Evolutionary conservation across 768 basidiomycete species (phyloP).

Genomic region (Pisolithus orientalis): DNA sequence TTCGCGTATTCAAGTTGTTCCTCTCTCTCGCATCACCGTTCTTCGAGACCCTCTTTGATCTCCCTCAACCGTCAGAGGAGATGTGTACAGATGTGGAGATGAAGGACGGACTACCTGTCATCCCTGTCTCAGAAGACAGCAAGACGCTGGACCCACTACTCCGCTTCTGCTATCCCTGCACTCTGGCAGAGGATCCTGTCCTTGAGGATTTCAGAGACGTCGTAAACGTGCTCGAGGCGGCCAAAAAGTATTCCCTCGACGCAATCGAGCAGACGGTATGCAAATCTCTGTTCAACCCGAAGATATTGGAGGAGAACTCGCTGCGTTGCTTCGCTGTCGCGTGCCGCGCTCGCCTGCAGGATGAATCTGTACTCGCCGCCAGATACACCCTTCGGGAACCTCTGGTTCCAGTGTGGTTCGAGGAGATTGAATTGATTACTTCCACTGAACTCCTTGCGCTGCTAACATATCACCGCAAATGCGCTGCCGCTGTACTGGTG

Average conservation of each 20-base stretch:
- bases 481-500: slow-evolving; percentile 7
- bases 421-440: slow-evolving; percentile 23
- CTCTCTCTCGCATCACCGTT: slow-evolving; percentile 29
- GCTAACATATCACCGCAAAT: slow-evolving; percentile 15
- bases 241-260: slow-evolving; percentile 8
- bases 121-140: background rate
- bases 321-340: no score
- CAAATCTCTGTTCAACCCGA: slow-evolving; percentile 2
- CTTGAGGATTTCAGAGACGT: no score
- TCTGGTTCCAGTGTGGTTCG: slow-evolving; percentile 6
- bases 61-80: slow-evolving; percentile 16
- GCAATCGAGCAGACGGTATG: no score
- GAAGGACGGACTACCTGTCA: slow-evolving; percentile 9
- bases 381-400: no score
- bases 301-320: background rate
- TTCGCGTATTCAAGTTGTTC: slow-evolving; percentile 27
- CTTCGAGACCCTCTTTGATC: slow-evolving; percentile 26
- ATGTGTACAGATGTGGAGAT: no score
- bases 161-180: no score
- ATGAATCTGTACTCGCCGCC: no score
- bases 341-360: no score
- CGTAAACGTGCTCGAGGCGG: no score
- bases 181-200: no score
- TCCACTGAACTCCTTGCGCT: slow-evolving; percentile 21
- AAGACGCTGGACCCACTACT: no score